Conservation (phyloP, 257 asterid genomes). For the Marsdenia floribunda region DNA sequence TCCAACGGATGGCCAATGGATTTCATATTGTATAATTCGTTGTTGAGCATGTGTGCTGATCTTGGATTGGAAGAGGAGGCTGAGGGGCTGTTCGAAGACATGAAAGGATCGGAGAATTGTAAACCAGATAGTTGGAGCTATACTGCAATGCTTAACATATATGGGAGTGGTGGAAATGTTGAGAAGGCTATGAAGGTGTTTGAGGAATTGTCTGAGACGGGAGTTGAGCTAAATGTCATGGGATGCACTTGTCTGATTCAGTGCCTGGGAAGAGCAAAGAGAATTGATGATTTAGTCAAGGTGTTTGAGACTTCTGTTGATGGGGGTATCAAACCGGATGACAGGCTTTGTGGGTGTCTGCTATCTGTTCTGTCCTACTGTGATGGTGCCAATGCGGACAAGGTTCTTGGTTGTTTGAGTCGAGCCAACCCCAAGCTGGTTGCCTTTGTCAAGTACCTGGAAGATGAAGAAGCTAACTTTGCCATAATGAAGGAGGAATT, state of each 20-base stretch:
- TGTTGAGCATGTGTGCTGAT: conserved; percentile 97
- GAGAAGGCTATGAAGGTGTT: conserved; percentile 80
- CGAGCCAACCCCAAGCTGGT: conserved; percentile 42
- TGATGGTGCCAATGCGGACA: conserved; percentile 50
- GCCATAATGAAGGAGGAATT: conserved; percentile 56
- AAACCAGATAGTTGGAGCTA: conserved; percentile 86
- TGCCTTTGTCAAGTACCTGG: conserved; percentile 40
- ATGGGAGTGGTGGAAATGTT: conserved; percentile 76
- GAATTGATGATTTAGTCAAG: conserved; percentile 60
- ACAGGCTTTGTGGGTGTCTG: conserved; percentile 79
- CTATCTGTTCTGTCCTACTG: conserved; percentile 71
- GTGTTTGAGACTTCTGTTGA: conserved; percentile 50
- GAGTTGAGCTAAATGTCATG: conserved; percentile 73
- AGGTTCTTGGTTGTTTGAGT: conserved; percentile 60
- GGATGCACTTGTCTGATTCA: conserved; percentile 91
- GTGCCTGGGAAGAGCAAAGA: conserved; percentile 72
- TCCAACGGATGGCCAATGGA: conserved; percentile 85
- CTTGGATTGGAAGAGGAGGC: conserved; percentile 87
- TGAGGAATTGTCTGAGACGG: conserved; percentile 51
- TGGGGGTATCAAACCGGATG: conserved; percentile 80
- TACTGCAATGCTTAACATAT: conserved; percentile 83
- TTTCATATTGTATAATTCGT: conserved; percentile 68
- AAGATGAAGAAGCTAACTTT: conserved; percentile 27
- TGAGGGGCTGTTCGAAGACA: conserved; percentile 62
- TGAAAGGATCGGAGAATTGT: conserved; percentile 53